Percentiles rank a stretch among this genome's conserved stretches.
These are phyloP conservation scores for Suillus brevipes DNA, from an alignment of 768 basidiomycete genomes.

Conservation along the genomic window DNA sequence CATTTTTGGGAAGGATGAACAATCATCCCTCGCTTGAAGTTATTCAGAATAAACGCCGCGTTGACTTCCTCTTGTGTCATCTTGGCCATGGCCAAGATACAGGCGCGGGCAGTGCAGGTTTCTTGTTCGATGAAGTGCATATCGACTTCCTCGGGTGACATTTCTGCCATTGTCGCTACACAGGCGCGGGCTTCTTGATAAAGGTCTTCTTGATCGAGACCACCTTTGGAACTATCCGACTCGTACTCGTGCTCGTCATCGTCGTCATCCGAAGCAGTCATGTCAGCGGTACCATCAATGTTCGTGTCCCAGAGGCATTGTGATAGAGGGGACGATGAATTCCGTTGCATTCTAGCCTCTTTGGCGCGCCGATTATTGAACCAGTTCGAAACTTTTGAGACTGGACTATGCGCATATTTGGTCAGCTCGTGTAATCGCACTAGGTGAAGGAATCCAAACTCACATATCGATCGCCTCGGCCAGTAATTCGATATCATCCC, in stretches of 20 bases:
- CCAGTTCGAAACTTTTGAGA: neutral
- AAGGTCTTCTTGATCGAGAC: neutral
- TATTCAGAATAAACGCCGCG: constrained; percentile 1
- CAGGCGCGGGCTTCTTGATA: neutral
- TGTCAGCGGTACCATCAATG: neutral
- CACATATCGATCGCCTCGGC: neutral
- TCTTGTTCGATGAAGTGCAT: neutral
- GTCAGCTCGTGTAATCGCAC: neutral
- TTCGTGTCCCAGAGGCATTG: neutral
- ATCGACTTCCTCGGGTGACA: neutral
- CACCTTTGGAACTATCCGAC: neutral
- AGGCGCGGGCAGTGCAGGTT: neutral
- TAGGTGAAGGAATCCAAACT: neutral
- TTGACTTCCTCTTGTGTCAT: constrained; percentile 6
- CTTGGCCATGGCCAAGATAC: neutral
- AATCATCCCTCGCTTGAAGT: neutral
- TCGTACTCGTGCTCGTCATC: neutral
- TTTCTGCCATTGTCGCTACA: neutral
- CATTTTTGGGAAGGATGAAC: neutral
- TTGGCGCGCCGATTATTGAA: constrained; percentile 7
- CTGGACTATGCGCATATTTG: neutral
- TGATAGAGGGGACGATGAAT: neutral
- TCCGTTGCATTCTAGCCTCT: neutral
- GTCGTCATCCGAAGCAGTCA: neutral
- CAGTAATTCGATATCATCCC: neutral